Conservation (phyloP, 108 stramenopile genomes). For the Chaetoceros tenuissimus region DNA sequence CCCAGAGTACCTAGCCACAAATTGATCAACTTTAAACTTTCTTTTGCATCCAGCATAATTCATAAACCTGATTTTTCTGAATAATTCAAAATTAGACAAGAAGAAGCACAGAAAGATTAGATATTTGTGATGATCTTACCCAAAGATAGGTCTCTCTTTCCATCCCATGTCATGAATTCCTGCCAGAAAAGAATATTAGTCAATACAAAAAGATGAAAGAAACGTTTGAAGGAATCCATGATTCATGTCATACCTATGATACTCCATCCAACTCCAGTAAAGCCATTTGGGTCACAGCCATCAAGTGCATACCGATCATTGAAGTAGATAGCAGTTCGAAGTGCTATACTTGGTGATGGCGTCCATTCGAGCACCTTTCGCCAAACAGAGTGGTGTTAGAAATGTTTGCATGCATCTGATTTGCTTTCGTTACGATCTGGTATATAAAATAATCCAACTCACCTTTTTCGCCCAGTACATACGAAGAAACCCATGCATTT, state of each 20-base stretch:
- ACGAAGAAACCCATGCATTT: conserved; percentile 97
- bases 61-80: conserved; percentile 98
- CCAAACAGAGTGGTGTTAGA: no score
- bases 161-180: conserved; percentile 96
- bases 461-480: conserved; percentile 99
- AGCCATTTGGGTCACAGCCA: conserved; percentile 96
- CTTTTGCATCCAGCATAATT: conserved; percentile 94
- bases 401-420: no score
- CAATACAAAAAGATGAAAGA: conserved; percentile 13
- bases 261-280: conserved; percentile 95
- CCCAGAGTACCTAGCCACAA: conserved; percentile 63
- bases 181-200: not conserved
- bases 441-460: no score
- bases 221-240: not conserved
- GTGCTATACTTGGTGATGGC: conserved; percentile 68
- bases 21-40: conserved; percentile 89
- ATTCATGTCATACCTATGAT: conserved; percentile 91
- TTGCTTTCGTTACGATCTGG: no score
- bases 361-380: conserved; percentile 99
- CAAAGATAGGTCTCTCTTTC: not conserved
- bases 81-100: conserved; percentile 90
- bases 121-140: not conserved
- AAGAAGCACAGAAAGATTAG: conserved; percentile 1
- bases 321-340: conserved; percentile 81
- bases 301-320: conserved; percentile 97